A percentile compares a stretch with the other conserved stretches of the same genome.
Evolutionary conservation across 2,329 filamentous ascomycete species (phyloP).

Genomic region (Fusarium sp.): DNA sequence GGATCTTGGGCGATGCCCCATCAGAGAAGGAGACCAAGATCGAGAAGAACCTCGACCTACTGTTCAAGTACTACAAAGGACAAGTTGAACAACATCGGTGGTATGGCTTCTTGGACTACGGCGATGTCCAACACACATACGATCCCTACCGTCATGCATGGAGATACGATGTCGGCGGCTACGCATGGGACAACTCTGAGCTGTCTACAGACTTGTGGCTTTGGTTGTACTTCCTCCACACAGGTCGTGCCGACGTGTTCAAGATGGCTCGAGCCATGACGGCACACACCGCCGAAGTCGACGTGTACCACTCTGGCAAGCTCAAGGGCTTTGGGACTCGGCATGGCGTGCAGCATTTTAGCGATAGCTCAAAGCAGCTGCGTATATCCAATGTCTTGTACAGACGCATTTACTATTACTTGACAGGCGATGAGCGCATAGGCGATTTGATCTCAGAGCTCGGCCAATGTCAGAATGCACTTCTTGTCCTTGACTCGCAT

Average conservation of each 20-base stretch:
- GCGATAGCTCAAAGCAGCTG: constrained; percentile 71
- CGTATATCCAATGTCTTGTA: constrained; percentile 56
- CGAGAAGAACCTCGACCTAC: constrained; percentile 65
- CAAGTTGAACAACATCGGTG: constrained; percentile 69
- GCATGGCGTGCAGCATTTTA: constrained; percentile 72
- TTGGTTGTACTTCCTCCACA: constrained; percentile 72
- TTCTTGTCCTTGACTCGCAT: constrained; percentile 28
- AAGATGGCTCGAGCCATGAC: constrained; percentile 69
- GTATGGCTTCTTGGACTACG: constrained; percentile 73
- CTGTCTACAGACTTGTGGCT: constrained; percentile 72
- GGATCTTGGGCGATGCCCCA: constrained; percentile 7
- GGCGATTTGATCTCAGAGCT: constrained; percentile 55
- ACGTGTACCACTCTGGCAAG: constrained; percentile 69
- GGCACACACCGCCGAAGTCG: constrained; percentile 70
- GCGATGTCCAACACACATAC: constrained; percentile 73
- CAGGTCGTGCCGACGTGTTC: constrained; percentile 67
- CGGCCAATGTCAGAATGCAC: constrained; percentile 19
- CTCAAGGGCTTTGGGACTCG: constrained; percentile 71
- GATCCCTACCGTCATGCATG: constrained; percentile 69
- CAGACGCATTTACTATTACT: constrained; percentile 66
- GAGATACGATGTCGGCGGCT: constrained; percentile 73
- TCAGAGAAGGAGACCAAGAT: constrained; percentile 53
- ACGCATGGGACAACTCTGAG: constrained; percentile 74
- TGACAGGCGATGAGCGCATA: constrained; percentile 67
- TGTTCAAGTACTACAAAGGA: constrained; percentile 65